These are phyloP conservation scores for Anthoceros angustus DNA, from an alignment of 225 moss, liverwort and hornwort species.

Conservation along the genomic window DNA sequence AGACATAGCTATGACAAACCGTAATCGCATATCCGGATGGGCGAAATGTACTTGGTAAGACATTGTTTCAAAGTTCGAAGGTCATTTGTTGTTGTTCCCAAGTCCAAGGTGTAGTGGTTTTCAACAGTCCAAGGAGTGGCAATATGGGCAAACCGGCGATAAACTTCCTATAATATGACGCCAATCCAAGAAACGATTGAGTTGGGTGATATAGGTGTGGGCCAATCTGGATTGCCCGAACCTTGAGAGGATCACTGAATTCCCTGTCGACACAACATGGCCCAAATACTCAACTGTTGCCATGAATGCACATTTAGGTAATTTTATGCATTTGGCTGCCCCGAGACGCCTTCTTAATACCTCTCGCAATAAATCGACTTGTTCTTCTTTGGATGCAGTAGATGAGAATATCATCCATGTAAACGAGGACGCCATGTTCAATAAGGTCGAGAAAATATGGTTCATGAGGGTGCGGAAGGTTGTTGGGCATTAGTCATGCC, in stretches of 20 bases:
- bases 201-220: neutral
- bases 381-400: no score
- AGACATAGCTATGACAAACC: neutral
- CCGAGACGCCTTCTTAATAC: no score
- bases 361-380: no score
- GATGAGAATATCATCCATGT: no score
- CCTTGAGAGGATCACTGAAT: constrained; percentile 6
- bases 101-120: neutral
- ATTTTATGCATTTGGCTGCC: neutral
- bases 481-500: no score
- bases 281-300: constrained; percentile 2
- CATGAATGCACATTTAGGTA: constrained; percentile 6
- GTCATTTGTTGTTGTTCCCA: neutral
- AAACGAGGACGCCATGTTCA: no score
- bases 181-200: no score
- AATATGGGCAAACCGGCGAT: neutral
- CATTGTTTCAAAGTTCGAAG: neutral
- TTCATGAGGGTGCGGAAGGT: no score
- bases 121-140: neutral
- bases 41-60: neutral
- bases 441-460: no score
- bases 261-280: constrained; percentile 7
- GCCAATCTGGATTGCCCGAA: constrained; percentile 2
- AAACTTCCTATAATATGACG: constrained; percentile 5
- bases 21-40: neutral